Evolutionary conservation across 2,329 filamentous ascomycete species (phyloP).

Genomic region (Anisogramma anomala): DNA sequence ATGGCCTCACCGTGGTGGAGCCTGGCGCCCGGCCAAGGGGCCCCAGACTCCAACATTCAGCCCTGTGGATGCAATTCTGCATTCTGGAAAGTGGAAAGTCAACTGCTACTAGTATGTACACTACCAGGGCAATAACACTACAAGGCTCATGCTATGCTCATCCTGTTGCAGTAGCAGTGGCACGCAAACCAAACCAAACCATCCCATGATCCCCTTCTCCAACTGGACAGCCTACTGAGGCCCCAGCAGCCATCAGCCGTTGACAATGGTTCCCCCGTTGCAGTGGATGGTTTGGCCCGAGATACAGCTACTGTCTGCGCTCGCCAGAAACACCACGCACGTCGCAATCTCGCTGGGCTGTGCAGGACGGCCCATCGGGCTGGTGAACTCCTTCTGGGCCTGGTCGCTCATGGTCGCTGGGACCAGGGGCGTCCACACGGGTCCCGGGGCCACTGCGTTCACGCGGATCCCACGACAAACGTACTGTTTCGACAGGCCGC

Average conservation of each 20-base stretch:
- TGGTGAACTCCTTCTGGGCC: slow-evolving; percentile 60
- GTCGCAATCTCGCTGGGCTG: slow-evolving; percentile 76
- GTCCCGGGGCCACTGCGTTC: slow-evolving; percentile 66
- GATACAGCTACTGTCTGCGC: slow-evolving; percentile 60
- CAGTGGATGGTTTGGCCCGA: slow-evolving; percentile 55
- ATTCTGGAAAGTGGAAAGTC: no score
- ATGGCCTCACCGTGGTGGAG: no score
- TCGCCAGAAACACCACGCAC: slow-evolving; percentile 71
- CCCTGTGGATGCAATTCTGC: no score
- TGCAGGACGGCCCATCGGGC: slow-evolving; percentile 64
- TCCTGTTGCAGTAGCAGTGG: no score
- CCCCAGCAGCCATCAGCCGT: slow-evolving; percentile 28
- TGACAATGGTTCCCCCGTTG: slow-evolving; percentile 39
- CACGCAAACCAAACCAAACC: no score
- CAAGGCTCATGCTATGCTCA: no score
- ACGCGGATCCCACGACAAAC: slow-evolving; percentile 61
- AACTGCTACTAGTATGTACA: no score
- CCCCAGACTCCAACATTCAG: no score
- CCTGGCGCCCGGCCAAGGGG: no score
- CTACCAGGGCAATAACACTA: no score
- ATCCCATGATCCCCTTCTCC: no score
- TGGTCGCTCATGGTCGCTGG: slow-evolving; percentile 59
- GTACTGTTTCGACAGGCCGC: slow-evolving; percentile 65
- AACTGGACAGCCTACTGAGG: no score
- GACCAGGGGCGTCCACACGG: slow-evolving; percentile 68